Conservation (phyloP, 106 monocot genomes). For the Agapanthus africanus region DNA sequence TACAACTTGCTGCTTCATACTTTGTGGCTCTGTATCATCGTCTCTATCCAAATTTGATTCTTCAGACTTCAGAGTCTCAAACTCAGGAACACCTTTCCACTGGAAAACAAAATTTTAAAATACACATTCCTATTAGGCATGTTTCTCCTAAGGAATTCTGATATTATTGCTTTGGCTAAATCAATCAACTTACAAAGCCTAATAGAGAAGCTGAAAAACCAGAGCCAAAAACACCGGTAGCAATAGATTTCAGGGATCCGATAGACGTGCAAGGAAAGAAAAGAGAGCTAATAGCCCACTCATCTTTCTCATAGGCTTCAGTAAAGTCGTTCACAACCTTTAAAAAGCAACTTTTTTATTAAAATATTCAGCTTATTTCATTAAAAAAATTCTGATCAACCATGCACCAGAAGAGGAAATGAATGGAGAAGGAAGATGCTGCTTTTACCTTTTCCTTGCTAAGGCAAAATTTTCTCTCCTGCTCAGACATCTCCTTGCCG, state of each 20-base stretch:
- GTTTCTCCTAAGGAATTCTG: neutral
- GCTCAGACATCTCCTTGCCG: slow-evolving; percentile 20
- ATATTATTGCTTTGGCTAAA: neutral
- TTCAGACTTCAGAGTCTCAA: slow-evolving; percentile 20
- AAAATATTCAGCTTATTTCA: neutral
- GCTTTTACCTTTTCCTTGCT: slow-evolving; percentile 26
- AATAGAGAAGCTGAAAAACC: slow-evolving; percentile 13
- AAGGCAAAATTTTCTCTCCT: slow-evolving; percentile 13
- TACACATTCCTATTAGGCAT: neutral
- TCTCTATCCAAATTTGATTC: slow-evolving; percentile 13
- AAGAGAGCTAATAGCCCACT: slow-evolving; percentile 26
- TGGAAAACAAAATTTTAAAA: slow-evolving; percentile 5
- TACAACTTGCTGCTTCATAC: slow-evolving; percentile 6
- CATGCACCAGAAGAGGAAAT: neutral
- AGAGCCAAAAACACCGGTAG: slow-evolving; percentile 31
- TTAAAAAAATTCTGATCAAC: neutral
- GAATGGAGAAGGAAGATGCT: neutral
- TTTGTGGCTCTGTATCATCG: slow-evolving; percentile 11
- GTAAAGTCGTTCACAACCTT: slow-evolving; percentile 21
- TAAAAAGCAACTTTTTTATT: slow-evolving; percentile 33
- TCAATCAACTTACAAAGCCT: slow-evolving; percentile 12
- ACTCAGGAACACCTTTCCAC: slow-evolving; percentile 18
- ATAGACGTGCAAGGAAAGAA: slow-evolving; percentile 28
- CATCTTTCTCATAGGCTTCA: slow-evolving; percentile 24
- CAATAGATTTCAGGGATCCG: slow-evolving; percentile 41